Evolutionary conservation across 2,329 filamentous ascomycete genomes (phyloP), one percentile per base, ranked within the genome.

Genomic region (Penicillium hesseltinei): DNA sequence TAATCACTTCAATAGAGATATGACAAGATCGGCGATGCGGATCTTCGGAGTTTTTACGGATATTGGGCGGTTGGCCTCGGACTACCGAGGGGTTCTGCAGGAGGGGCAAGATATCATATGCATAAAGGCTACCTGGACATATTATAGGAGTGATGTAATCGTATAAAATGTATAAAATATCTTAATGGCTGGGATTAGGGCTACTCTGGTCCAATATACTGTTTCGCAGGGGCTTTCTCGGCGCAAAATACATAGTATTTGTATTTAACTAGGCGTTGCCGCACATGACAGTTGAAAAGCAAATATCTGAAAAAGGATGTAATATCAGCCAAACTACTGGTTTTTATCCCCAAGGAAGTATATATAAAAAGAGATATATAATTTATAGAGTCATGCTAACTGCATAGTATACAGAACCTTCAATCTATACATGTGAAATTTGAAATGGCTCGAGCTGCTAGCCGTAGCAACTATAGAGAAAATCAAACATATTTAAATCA

Each of bases 11-110:
- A 11, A 31, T 9, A 19, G 36, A 19, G 17, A 43, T 29, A 31
- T 35, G 27, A 27, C 23, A 19, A n/a, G 29, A 36, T 51, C 45
- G 29, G 38, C 38, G 29, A 31, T 43, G 60, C 61, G 19, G 53
- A 52, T 62, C 39, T 52, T 65, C 63, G 64, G 63, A 54, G 60
- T 52, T 64, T 61, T 64, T 60, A 54, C 64, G 63, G 63, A 25
- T 31, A 19, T 62, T 56, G 33, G 27, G 50, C 46, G 50, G 47
- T 40, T 21, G 46, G 49, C 15, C 11, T 54, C 45, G 45, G 50
- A 58, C 59, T 55, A 54, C 58, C 60, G 62, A 60, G 63, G 60
- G 51, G 48, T 29, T n/a, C 10, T n/a, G 29, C 17, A 42, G n/a
- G 48, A 56, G 42, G 52, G 52, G 45, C 35, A 50, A 15, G 7